phyloP scores from a whole-genome alignment of 306 rosid genomes.

The Cicer bijugum region DNA sequence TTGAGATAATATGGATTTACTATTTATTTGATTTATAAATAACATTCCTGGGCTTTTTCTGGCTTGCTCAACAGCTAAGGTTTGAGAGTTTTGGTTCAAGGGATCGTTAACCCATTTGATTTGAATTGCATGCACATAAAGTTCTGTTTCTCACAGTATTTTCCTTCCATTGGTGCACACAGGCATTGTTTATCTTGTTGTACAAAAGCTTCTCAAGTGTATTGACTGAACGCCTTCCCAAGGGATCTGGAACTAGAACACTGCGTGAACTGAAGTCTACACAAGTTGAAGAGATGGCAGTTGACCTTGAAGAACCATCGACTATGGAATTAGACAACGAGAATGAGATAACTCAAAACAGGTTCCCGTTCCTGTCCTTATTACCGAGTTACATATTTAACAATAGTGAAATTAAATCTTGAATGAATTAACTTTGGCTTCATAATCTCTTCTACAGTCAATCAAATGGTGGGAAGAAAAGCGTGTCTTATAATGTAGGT shows the following conservation, averaged over 20 bases:
- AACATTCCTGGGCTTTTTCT: not conserved
- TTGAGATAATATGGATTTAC: not conserved
- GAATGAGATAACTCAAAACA: conserved; percentile 64
- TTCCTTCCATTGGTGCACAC: conserved; percentile 43
- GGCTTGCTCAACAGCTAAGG: conserved; percentile 30
- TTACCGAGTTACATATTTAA: not conserved
- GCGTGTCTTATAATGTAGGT: conserved; percentile 63
- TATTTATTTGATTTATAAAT: conserved; percentile 15
- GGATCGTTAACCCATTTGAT: conserved; percentile 15
- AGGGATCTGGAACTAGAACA: conserved; percentile 62
- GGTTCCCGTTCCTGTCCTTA: conserved; percentile 52
- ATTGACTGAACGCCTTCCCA: conserved; percentile 83
- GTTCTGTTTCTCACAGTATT: conserved; percentile 35
- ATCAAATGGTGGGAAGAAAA: conserved; percentile 67
- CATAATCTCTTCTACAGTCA: conserved; percentile 59
- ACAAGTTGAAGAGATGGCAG: conserved; percentile 64
- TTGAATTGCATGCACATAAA: conserved; percentile 18
- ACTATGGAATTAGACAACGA: conserved; percentile 85
- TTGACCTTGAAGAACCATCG: conserved; percentile 78
- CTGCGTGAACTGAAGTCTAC: conserved; percentile 67
- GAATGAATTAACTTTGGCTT: conserved; percentile 10
- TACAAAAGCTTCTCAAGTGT: conserved; percentile 75
- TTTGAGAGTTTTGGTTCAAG: conserved; percentile 18
- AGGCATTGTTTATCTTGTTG: conserved; percentile 80
- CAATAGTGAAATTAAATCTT: not conserved